A percentile compares a stretch with the other conserved stretches of the same genome.
These are phyloP conservation scores for Boletellus dicymbophilus DNA, from an alignment of 1,284 basidiomycete species.

Conservation along the genomic window DNA sequence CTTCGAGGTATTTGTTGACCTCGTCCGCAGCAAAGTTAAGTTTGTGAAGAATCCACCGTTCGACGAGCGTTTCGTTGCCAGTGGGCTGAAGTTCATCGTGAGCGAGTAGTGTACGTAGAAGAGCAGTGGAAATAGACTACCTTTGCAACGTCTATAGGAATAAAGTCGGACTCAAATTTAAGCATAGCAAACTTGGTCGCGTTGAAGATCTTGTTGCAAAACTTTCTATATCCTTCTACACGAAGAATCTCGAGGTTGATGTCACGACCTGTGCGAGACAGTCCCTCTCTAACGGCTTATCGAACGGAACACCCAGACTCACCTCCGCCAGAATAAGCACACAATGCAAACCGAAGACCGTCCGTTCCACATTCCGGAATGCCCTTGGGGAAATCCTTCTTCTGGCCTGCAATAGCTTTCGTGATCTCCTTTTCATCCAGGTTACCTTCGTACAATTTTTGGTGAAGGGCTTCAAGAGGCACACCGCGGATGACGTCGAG, in stretches of 20 bases:
- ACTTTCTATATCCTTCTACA: slow-evolving; percentile 99
- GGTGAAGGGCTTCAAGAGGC: slow-evolving; percentile 81
- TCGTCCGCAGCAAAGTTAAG: slow-evolving; percentile 82
- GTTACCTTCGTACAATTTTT: slow-evolving; percentile 90
- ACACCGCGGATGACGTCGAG: slow-evolving; percentile 94
- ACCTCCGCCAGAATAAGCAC: slow-evolving; percentile 93
- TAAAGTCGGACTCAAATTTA: slow-evolving; percentile 84
- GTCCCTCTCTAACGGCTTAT: neutral
- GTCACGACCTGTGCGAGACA: slow-evolving; percentile 68
- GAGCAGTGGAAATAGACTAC: slow-evolving; percentile 38
- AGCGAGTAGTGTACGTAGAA: neutral
- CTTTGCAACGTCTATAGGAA: slow-evolving; percentile 70
- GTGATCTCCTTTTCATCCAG: slow-evolving; percentile 92
- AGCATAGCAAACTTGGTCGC: slow-evolving; percentile 99
- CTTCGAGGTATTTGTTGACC: slow-evolving; percentile 76
- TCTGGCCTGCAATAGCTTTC: slow-evolving; percentile 94
- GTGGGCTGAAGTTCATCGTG: slow-evolving; percentile 61
- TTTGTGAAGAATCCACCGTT: slow-evolving; percentile 96
- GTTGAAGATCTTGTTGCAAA: slow-evolving; percentile 99
- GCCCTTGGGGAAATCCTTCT: slow-evolving; percentile 99
- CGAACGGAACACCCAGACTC: slow-evolving; percentile 16
- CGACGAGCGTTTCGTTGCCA: slow-evolving; percentile 89
- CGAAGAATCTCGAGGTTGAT: slow-evolving; percentile 96
- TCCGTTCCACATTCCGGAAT: slow-evolving; percentile 99
- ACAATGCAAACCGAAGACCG: slow-evolving; percentile 93